A percentile compares a stretch with the other conserved stretches of the same genome.
Evolutionary conservation across 2,329 filamentous ascomycete species (phyloP).

Genomic region (Pseudogymnoascus pannorum): DNA sequence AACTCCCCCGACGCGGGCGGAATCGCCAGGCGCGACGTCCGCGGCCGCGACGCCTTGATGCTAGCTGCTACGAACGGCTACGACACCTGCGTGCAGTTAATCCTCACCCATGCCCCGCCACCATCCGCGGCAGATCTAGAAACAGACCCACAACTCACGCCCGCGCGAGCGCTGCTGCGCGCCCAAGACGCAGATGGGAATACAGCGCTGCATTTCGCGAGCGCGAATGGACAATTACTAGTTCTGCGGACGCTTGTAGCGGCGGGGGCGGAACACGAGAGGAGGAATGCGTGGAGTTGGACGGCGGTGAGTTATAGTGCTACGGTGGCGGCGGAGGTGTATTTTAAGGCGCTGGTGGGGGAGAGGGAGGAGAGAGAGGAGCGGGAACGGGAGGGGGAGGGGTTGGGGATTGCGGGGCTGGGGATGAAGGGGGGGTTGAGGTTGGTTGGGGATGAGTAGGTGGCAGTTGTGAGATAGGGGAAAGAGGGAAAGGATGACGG

Average conservation of each 20-base stretch:
- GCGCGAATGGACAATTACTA: slow-evolving; percentile 70
- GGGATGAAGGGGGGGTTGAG: neutral
- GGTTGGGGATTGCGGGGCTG: neutral
- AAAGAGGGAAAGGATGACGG: no score
- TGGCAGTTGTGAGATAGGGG: neutral
- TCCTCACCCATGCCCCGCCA: slow-evolving; percentile 50
- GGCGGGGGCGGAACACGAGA: slow-evolving; percentile 68
- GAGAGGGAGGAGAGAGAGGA: slow-evolving; percentile 54
- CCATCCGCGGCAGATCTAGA: slow-evolving; percentile 31
- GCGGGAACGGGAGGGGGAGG: neutral
- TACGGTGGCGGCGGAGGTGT: slow-evolving; percentile 76
- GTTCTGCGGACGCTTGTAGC: slow-evolving; percentile 69
- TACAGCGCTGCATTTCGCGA: slow-evolving; percentile 80
- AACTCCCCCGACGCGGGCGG: slow-evolving; percentile 37
- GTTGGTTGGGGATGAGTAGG: neutral
- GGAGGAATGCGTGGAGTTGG: slow-evolving; percentile 71
- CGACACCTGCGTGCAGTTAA: slow-evolving; percentile 57
- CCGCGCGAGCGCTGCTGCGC: slow-evolving; percentile 31
- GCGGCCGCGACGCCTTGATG: slow-evolving; percentile 67
- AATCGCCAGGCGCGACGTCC: slow-evolving; percentile 58
- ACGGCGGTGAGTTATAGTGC: slow-evolving; percentile 76
- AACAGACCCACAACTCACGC: neutral
- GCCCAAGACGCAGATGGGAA: slow-evolving; percentile 67
- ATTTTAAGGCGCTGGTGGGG: slow-evolving; percentile 67
- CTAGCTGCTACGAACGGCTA: slow-evolving; percentile 53